phyloP scores from a whole-genome alignment of 164 flowering plant genomes.

The Nelumbo lutea region DNA sequence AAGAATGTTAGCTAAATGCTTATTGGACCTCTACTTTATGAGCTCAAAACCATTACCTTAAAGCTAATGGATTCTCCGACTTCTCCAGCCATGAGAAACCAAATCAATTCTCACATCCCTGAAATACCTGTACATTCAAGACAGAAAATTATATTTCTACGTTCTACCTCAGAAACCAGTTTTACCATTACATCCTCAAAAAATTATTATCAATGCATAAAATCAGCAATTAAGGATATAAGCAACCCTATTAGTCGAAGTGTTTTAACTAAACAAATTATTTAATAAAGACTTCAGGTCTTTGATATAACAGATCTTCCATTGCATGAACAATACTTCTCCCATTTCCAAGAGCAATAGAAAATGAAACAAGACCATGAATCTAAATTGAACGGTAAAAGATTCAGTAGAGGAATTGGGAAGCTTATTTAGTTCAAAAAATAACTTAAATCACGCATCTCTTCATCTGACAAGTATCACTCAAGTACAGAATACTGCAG shows the following conservation, averaged over 20 bases:
- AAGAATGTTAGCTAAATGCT: not conserved
- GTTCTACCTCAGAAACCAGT: not conserved
- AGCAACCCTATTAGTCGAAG: not conserved
- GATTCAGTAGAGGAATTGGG: too few relatives aligned
- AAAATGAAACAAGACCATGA: not conserved
- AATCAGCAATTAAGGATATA: not conserved
- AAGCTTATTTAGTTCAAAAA: too few relatives aligned
- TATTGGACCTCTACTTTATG: not conserved
- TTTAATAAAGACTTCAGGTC: not conserved
- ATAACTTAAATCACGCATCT: too few relatives aligned
- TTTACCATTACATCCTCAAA: not conserved
- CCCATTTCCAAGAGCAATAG: too few relatives aligned
- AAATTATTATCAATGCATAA: not conserved
- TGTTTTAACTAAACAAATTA: not conserved
- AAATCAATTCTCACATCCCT: constrained; percentile 19
- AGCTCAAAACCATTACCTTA: constrained; percentile 34
- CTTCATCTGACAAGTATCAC: too few relatives aligned
- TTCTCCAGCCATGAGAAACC: constrained; percentile 49
- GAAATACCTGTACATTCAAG: constrained; percentile 13
- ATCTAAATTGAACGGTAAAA: too few relatives aligned
- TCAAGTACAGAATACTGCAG: not conserved
- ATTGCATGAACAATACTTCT: too few relatives aligned
- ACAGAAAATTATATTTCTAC: not conserved
- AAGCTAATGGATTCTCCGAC: constrained; percentile 42
- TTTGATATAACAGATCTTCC: too few relatives aligned